Evolutionary conservation across 176 grass and related monocot genomes (phyloP).

Genomic region (Musa schizocarpa): DNA sequence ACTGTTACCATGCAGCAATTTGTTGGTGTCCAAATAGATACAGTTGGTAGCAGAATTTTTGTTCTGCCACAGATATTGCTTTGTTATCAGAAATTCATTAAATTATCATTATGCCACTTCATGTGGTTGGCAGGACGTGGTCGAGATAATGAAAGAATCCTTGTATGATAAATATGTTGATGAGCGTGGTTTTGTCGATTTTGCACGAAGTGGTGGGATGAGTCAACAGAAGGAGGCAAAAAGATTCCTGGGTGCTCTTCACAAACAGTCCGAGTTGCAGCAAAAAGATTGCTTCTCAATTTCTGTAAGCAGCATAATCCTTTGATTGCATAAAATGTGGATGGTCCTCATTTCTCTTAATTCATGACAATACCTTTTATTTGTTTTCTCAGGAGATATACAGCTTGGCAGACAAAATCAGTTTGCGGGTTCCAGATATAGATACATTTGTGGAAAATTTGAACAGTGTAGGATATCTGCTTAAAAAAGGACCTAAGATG

Average conservation of each 20-base stretch:
- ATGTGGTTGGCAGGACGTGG: constrained; percentile 43
- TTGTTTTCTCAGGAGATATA: constrained; percentile 47
- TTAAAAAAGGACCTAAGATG: constrained; percentile 44
- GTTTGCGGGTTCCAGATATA: constrained; percentile 50
- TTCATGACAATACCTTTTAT: background rate
- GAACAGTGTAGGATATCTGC: constrained; percentile 38
- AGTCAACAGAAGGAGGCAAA: constrained; percentile 53
- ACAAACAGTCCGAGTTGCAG: constrained; percentile 57
- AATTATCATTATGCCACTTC: background rate
- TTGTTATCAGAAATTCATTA: background rate
- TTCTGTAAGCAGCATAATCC: constrained; percentile 33
- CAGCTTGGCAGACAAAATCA: constrained; percentile 60
- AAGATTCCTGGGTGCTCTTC: constrained; percentile 53
- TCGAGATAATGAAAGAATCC: constrained; percentile 27
- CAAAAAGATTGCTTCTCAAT: constrained; percentile 65
- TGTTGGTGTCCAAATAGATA: background rate
- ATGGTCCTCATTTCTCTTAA: constrained; percentile 1
- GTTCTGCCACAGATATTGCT: background rate
- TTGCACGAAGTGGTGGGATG: constrained; percentile 79
- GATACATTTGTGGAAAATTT: constrained; percentile 48
- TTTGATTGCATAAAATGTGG: background rate
- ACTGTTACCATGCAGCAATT: background rate
- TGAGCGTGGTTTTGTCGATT: constrained; percentile 64
- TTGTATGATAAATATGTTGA: constrained; percentile 78
- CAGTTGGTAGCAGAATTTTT: background rate